phyloP scores from a whole-genome alignment of 2,329 filamentous ascomycete species.

The Cercospora canescens region DNA sequence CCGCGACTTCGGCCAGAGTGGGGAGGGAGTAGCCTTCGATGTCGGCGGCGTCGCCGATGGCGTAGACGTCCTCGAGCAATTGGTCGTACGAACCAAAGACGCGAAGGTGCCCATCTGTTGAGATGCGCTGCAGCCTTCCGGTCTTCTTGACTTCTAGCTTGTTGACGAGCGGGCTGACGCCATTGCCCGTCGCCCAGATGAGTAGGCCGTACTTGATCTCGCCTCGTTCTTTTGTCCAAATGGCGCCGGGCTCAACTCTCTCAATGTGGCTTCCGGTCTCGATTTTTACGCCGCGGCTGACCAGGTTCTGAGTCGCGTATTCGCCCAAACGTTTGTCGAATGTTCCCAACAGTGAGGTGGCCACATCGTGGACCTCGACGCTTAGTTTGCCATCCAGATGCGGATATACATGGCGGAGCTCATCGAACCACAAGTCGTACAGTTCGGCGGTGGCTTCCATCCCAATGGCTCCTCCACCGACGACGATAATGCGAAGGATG shows the following conservation, averaged over 20 bases:
- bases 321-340: slow-evolving; percentile 45
- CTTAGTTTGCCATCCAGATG: slow-evolving; percentile 41
- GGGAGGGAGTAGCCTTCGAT: slow-evolving; percentile 40
- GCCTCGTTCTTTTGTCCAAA: slow-evolving; percentile 40
- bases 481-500: slow-evolving; percentile 41
- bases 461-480: slow-evolving; percentile 46
- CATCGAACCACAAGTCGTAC: slow-evolving; percentile 43
- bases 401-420: slow-evolving; percentile 43
- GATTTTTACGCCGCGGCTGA: slow-evolving; percentile 40
- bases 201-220: slow-evolving; percentile 40
- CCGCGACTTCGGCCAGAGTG: slow-evolving; percentile 40
- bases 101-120: slow-evolving; percentile 37
- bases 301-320: slow-evolving; percentile 43
- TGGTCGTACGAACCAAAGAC: slow-evolving; percentile 7
- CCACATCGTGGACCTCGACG: slow-evolving; percentile 49
- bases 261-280: slow-evolving; percentile 41
- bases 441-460: slow-evolving; percentile 48
- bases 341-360: slow-evolving; percentile 41
- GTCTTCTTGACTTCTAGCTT: slow-evolving; percentile 37
- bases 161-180: slow-evolving; percentile 36
- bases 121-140: slow-evolving; percentile 37
- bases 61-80: slow-evolving; percentile 34
- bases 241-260: slow-evolving; percentile 36
- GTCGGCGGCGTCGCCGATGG: slow-evolving; percentile 42
- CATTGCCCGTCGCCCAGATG: slow-evolving; percentile 44